Evolutionary conservation across 2,329 filamentous ascomycete genomes (phyloP).

Genomic region (Incumbomyces delicatus): DNA sequence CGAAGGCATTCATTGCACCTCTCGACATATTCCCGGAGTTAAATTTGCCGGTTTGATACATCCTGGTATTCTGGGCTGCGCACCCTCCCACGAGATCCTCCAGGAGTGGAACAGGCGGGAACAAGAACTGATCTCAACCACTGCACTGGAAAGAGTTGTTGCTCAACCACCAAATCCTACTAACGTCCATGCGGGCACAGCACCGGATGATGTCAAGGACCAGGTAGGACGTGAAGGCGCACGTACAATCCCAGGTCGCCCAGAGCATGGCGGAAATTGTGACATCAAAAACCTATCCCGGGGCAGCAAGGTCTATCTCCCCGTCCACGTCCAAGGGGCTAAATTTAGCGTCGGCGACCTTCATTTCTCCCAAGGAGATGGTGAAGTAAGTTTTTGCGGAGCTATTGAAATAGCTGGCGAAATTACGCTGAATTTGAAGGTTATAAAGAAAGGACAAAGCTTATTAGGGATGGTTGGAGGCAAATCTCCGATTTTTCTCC

Average conservation of each 20-base stretch:
- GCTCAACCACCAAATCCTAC: slow-evolving; percentile 63
- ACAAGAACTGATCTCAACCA: slow-evolving; percentile 62
- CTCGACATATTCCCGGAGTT: slow-evolving; percentile 76
- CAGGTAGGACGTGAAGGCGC: slow-evolving; percentile 71
- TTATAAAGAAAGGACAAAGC: slow-evolving; percentile 70
- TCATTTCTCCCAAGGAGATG: slow-evolving; percentile 80
- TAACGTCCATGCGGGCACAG: slow-evolving; percentile 65
- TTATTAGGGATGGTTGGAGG: slow-evolving; percentile 52
- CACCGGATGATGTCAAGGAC: slow-evolving; percentile 47
- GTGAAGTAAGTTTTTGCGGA: slow-evolving; percentile 57
- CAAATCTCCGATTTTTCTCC: slow-evolving; percentile 75
- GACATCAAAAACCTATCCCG: slow-evolving; percentile 81
- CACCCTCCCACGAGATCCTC: slow-evolving; percentile 68
- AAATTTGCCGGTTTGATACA: slow-evolving; percentile 85
- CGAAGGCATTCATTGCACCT: slow-evolving; percentile 70
- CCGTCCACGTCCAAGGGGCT: slow-evolving; percentile 74
- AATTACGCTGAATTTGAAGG: slow-evolving; percentile 81
- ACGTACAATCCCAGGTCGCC: slow-evolving; percentile 70
- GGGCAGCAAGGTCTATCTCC: slow-evolving; percentile 74
- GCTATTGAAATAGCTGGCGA: slow-evolving; percentile 91
- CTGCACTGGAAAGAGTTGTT: slow-evolving; percentile 58
- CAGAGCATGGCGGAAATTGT: slow-evolving; percentile 83
- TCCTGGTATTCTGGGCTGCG: slow-evolving; percentile 82
- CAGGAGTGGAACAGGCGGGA: slow-evolving; percentile 78
- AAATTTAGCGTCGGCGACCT: slow-evolving; percentile 87